Evolutionary conservation across 1,139 yeast genomes (phyloP).

Genomic region (Lipomyces yarrowii): DNA sequence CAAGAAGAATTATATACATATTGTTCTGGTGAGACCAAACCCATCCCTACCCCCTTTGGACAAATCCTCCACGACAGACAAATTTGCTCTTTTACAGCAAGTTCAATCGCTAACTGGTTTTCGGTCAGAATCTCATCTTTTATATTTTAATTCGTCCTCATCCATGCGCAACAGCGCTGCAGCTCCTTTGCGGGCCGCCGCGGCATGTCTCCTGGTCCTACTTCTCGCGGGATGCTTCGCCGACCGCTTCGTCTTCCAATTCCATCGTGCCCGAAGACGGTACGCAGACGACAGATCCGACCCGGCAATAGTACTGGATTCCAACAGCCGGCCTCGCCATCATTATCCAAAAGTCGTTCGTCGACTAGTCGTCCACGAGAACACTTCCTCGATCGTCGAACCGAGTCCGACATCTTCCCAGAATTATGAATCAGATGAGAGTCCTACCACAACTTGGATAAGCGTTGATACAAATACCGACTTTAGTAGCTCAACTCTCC

Average conservation of each 20-base stretch:
- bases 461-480: not conserved
- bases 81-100: too few relatives aligned
- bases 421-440: not conserved
- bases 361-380: slow-evolving; percentile 8
- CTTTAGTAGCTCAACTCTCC: not conserved
- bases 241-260: slow-evolving; percentile 9
- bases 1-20: not conserved
- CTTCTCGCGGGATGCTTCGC: slow-evolving; percentile 1
- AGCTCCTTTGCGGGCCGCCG: not conserved
- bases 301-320: not conserved
- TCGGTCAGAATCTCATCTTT: not conserved
- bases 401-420: not conserved
- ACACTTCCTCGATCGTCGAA: not conserved
- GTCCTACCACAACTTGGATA: not conserved
- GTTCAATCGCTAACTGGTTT: not conserved
- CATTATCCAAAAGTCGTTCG: not conserved
- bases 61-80: too few relatives aligned
- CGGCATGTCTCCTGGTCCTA: slow-evolving; percentile 2
- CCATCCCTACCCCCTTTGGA: not conserved
- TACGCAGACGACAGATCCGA: not conserved
- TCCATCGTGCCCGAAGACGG: slow-evolving; percentile 12
- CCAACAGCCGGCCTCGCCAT: not conserved
- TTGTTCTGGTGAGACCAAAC: not conserved
- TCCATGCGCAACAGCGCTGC: slow-evolving; percentile 8
- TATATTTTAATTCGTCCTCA: not conserved